phyloP scores from a whole-genome alignment of 192 early-diverging fungal species.

The Dissophora globulifera region DNA sequence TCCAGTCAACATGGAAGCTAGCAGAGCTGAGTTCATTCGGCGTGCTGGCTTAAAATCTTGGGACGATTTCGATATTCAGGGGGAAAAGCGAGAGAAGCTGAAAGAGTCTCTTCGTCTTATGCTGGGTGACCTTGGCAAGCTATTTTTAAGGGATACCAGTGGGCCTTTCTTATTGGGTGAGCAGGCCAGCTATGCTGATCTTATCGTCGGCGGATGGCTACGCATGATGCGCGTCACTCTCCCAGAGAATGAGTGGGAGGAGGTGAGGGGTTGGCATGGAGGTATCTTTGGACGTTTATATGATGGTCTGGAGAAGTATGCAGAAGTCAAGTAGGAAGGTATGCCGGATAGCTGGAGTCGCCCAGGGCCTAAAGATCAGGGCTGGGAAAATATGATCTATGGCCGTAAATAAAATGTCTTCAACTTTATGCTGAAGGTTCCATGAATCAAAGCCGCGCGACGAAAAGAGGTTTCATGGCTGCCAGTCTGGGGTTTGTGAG shows the following conservation, averaged over 20 bases:
- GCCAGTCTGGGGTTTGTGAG: no score
- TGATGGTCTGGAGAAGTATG: slow-evolving; percentile 46
- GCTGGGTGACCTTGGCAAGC: slow-evolving; percentile 37
- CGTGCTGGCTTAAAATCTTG: slow-evolving; percentile 34
- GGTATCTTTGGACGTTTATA: slow-evolving; percentile 44
- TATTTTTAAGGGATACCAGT: slow-evolving; percentile 39
- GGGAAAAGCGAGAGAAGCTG: slow-evolving; percentile 37
- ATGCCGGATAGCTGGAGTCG: no score
- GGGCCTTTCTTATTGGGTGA: slow-evolving; percentile 41
- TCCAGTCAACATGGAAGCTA: slow-evolving; percentile 14
- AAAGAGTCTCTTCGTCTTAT: slow-evolving; percentile 27
- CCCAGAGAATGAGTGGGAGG: slow-evolving; percentile 36
- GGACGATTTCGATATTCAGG: slow-evolving; percentile 29
- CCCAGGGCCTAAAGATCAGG: no score
- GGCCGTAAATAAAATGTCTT: no score
- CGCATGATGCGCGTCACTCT: slow-evolving; percentile 33
- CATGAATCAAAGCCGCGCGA: no score
- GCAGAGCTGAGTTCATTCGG: slow-evolving; percentile 31
- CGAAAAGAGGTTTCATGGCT: no score
- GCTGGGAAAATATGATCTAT: no score
- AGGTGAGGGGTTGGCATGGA: slow-evolving; percentile 42
- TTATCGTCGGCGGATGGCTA: slow-evolving; percentile 49
- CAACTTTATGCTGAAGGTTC: no score
- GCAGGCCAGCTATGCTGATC: slow-evolving; percentile 46
- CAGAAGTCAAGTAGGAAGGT: slow-evolving; percentile 49